Base-by-base conservation (phyloP, 352 stramenopile genomes). In the Globisporangium alternatum region DNA sequence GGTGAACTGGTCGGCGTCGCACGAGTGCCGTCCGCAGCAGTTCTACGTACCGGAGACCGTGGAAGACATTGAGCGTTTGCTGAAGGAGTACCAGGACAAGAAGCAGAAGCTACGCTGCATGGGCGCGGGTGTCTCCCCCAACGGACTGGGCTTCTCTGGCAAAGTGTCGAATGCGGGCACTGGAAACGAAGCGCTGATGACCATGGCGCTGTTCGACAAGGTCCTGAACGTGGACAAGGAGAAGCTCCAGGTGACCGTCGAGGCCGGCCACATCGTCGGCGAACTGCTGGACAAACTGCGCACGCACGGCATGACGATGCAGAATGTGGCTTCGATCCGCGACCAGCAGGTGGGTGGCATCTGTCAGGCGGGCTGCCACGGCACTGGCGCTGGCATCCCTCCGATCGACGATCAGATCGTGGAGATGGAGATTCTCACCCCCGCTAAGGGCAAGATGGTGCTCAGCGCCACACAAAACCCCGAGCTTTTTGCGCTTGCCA, bases 261-360 rank as follows among this genome's bases (percentile, higher is more conserved):
- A 95, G 69, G 76, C 80, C 2, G 84, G 84, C 5, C 75, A 87
- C 60, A 83, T 92, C 44, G 83, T 95, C 47, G 86, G 83, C 15
- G 75, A 92, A 44, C 64, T 95, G 56, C 80, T 95, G 56, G 80
- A 89, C 62, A 86, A 90, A 62, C 69, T 93, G 19, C 81, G 84
- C 8, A 69, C 61, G 21, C 74, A 98, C 68, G 87, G 89, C 47
- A 76, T 99, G 62, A 99, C 97, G 30, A 94, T 99, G 71, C 91
- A 98, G 54, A 99, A 99, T 65, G 90, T 99, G n/a, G 97, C 97
- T 30, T 98, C 92, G 5, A 99, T 99, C 73, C 95, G 93, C 39
- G 94, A 99, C 72, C 97, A 99, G 70, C 96, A 99, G 67, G 90
- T 99, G 39, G 97, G 95, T 35, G 97, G 97, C 2, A 99, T 99